Percentiles rank a stretch among this genome's conserved stretches.
These are phyloP conservation scores for Phaffomyces opuntiae DNA, from an alignment of 805 yeast species.

Conservation along the genomic window DNA sequence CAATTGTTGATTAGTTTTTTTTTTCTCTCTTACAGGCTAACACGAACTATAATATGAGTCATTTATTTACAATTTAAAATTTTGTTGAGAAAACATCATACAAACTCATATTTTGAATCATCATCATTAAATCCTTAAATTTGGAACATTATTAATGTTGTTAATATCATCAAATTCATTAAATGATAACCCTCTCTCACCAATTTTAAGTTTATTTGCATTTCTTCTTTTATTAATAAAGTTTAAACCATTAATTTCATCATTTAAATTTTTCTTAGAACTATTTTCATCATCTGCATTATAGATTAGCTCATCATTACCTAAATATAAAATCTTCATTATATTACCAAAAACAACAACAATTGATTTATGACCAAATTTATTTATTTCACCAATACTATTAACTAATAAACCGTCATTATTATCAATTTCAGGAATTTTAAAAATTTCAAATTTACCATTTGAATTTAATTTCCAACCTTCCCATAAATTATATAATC, in stretches of 20 bases:
- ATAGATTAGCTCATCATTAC: slow-evolving; percentile 65
- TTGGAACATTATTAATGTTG: neutral
- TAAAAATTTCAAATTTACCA: slow-evolving; percentile 55
- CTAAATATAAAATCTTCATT: slow-evolving; percentile 67
- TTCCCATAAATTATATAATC: slow-evolving; percentile 53
- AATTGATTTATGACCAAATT: slow-evolving; percentile 73
- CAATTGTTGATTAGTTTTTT: neutral
- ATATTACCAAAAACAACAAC: slow-evolving; percentile 69
- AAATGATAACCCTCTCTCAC: slow-evolving; percentile 9
- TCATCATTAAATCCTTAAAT: neutral
- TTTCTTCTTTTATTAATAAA: slow-evolving; percentile 44
- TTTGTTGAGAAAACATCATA: too few relatives aligned
- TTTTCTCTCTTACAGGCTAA: neutral
- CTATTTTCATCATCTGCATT: slow-evolving; percentile 37
- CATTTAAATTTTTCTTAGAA: slow-evolving; percentile 18
- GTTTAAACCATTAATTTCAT: slow-evolving; percentile 39
- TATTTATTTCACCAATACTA: slow-evolving; percentile 52
- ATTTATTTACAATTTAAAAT: too few relatives aligned
- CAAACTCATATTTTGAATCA: too few relatives aligned
- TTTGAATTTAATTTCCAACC: slow-evolving; percentile 72
- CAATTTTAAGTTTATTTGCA: slow-evolving; percentile 10
- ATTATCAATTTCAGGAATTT: slow-evolving; percentile 43
- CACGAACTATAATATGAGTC: neutral
- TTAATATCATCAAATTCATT: slow-evolving; percentile 14
- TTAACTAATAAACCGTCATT: slow-evolving; percentile 41